Percentiles rank a stretch among this genome's conserved stretches.
phyloP scores from a whole-genome alignment of 345 rosid species.

The Salix dunnii region DNA sequence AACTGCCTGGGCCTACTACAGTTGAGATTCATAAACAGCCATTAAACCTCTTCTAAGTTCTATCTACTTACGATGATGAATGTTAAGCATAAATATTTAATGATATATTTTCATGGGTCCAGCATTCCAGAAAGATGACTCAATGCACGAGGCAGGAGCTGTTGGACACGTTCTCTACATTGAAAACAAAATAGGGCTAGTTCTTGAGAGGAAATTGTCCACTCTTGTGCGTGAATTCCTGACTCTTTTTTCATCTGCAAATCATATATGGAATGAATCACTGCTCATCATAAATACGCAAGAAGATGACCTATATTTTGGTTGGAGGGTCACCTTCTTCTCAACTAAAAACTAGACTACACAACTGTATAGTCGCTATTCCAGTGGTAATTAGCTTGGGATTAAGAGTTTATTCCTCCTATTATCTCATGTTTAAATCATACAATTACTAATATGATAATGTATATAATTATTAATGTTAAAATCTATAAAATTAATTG shows the following conservation, averaged over 20 bases:
- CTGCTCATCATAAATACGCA: neutral
- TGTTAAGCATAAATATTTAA: neutral
- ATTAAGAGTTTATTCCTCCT: too few relatives aligned
- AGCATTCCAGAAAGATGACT: neutral
- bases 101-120: neutral
- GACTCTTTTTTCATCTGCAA: neutral
- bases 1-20: neutral
- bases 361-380: too few relatives aligned
- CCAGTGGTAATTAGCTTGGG: too few relatives aligned
- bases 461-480: too few relatives aligned
- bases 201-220: neutral
- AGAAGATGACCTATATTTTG: neutral
- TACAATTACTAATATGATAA: too few relatives aligned
- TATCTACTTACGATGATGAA: neutral
- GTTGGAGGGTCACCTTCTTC: conserved; percentile 29
- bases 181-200: neutral
- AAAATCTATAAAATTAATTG: too few relatives aligned
- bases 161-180: neutral
- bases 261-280: neutral
- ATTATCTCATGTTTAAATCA: too few relatives aligned
- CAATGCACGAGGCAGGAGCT: conserved; percentile 3
- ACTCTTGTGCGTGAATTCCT: neutral
- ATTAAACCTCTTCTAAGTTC: too few relatives aligned
- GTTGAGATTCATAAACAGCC: neutral
- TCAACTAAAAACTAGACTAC: conserved; percentile 14